Evolutionary conservation across 306 rosid species (phyloP).

Genomic region (Prunus fruticosa): DNA sequence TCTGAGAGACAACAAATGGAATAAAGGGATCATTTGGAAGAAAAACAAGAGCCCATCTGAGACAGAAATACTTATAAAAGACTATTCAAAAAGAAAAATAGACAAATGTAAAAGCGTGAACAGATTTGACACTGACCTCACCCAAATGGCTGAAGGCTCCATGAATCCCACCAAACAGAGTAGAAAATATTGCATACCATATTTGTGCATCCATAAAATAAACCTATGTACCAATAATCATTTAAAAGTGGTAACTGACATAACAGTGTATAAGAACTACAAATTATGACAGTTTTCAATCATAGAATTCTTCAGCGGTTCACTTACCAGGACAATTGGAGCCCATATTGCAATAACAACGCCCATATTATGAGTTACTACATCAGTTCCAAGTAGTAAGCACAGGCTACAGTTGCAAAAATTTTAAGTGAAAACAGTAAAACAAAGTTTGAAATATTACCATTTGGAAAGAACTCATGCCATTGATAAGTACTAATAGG

Average conservation of each 20-base stretch:
- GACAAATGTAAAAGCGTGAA: neutral
- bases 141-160: slow-evolving; percentile 99
- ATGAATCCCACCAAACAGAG: slow-evolving; percentile 83
- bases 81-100: neutral
- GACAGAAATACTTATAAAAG: neutral
- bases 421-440: slow-evolving; percentile 11
- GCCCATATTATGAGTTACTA: slow-evolving; percentile 61
- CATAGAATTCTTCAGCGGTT: slow-evolving; percentile 2
- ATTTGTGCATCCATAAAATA: slow-evolving; percentile 97
- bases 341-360: slow-evolving; percentile 85
- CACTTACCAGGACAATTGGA: slow-evolving; percentile 91
- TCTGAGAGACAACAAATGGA: slow-evolving; percentile 50
- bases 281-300: slow-evolving; percentile 14
- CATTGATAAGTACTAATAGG: slow-evolving; percentile 71
- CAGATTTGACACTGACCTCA: slow-evolving; percentile 67
- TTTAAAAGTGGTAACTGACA: slow-evolving; percentile 11
- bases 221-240: slow-evolving; percentile 56
- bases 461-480: slow-evolving; percentile 94
- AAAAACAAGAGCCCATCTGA: slow-evolving; percentile 11
- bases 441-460: slow-evolving; percentile 38
- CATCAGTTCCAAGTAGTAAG: slow-evolving; percentile 27
- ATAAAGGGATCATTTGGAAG: slow-evolving; percentile 22
- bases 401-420: slow-evolving; percentile 20
- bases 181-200: slow-evolving; percentile 97
- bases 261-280: slow-evolving; percentile 14